Evolutionary conservation across 306 rosid species (phyloP), one percentile per base, ranked within the genome.

Genomic region (Sicyos edulis): DNA sequence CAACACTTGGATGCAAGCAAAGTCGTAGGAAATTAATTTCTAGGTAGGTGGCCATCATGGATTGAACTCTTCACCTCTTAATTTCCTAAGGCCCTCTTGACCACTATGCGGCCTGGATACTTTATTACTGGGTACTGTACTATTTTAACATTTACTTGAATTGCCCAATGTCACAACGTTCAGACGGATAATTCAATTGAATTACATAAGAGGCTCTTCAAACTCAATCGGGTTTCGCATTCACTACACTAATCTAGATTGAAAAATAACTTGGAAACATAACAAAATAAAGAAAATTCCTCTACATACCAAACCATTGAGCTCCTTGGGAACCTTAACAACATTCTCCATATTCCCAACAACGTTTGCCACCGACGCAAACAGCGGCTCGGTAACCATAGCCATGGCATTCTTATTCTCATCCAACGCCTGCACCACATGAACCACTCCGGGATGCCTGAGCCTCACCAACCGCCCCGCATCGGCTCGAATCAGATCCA

Each of bases 321-420:
- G 99, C 77, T 91, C 99, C 77, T 85, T 91, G 8, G 99, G 99
- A 71, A 86, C 85, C 78, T 67, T 86, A 9, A 72, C 56, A 73
- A 93, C 65, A 59, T 86, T 93, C 20, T 93, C 95, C 44, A 93
- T 4, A 80, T 81, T 73, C 49, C 97, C 99, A 24, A 93, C 86
- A n/a, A 83, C 86, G 80, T 93, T 93, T 5, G 91, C 96, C 67
- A 84, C 96, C 0, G 99, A 93, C 19, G 99, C 95, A 72, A 91
- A 93, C 77, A 93, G 78, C 0, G 99, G 99, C 69, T 93, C 99
- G 0, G 99, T 93, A 50, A 91, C 99, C 99, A 93, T 89, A 0
- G 99, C 96, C 97, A 93, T 93, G 0, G 99, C 97, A 60, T 91
- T 86, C 86, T 93, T 93, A 71, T 79, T 93, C 96, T 93, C 99